A percentile compares a stretch with the other conserved stretches of the same genome.
Evolutionary conservation across 2,329 filamentous ascomycete species (phyloP).

Genomic region (Phialophora verrucosa): DNA sequence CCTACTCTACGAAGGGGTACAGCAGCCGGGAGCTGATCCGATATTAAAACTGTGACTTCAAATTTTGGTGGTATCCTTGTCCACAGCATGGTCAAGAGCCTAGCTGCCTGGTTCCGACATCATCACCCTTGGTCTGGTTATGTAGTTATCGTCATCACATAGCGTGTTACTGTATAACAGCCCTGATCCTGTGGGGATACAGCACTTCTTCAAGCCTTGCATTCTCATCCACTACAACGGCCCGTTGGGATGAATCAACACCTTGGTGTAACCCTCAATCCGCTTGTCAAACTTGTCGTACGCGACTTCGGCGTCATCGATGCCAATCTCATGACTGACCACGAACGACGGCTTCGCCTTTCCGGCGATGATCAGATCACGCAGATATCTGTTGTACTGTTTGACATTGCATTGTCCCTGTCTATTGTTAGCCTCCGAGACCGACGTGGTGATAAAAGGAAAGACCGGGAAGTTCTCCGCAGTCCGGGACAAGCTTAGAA

Average conservation of each 20-base stretch:
- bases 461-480: slow-evolving; percentile 12
- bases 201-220: neutral
- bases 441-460: slow-evolving; percentile 43
- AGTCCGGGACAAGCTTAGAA: neutral
- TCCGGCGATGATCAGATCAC: slow-evolving; percentile 69
- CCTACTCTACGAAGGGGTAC: neutral
- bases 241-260: slow-evolving; percentile 70
- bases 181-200: neutral
- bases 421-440: neutral
- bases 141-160: no score
- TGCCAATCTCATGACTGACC: slow-evolving; percentile 67
- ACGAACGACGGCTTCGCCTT: slow-evolving; percentile 71
- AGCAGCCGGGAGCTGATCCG: neutral
- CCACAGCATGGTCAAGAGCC: neutral
- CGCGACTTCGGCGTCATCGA: slow-evolving; percentile 65
- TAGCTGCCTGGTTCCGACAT: neutral
- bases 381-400: slow-evolving; percentile 68
- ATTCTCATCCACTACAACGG: slow-evolving; percentile 21
- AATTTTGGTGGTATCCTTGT: neutral
- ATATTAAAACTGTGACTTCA: neutral
- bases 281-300: slow-evolving; percentile 71
- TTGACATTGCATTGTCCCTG: slow-evolving; percentile 71
- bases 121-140: no score
- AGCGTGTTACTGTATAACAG: neutral
- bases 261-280: slow-evolving; percentile 71